A percentile compares a stretch with the other conserved stretches of the same genome.
Conservation (phyloP, 495 filamentous ascomycete species). For the Tetracladium marchalianum region DNA sequence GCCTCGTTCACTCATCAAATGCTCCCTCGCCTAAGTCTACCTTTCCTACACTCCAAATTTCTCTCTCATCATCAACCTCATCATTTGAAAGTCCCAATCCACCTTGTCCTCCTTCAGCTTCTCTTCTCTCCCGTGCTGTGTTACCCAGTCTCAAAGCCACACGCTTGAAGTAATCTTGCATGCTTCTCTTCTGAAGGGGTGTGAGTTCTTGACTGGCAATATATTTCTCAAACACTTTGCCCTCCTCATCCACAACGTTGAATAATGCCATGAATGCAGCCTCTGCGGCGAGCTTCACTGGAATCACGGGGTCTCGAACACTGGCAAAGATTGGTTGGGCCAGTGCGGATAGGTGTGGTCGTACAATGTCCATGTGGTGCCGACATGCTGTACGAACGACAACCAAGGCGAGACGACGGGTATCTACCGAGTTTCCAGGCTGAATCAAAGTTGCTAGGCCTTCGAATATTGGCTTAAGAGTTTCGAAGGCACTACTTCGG, state of each 20-base stretch:
- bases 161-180: constrained; percentile 96
- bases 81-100: constrained; percentile 78
- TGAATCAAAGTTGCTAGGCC: constrained; percentile 62
- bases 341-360: constrained; percentile 68
- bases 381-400: constrained; percentile 78
- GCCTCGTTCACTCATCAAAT: constrained; percentile 15
- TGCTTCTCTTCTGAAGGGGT: constrained; percentile 69
- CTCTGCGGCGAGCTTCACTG: constrained; percentile 90
- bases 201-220: constrained; percentile 55
- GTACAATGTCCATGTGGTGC: constrained; percentile 60
- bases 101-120: constrained; percentile 82
- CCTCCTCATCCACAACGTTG: constrained; percentile 76
- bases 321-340: constrained; percentile 79
- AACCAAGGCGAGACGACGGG: constrained; percentile 79
- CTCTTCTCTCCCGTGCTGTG: constrained; percentile 77
- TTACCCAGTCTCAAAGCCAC: constrained; percentile 70
- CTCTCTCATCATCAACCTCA: constrained; percentile 86
- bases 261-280: constrained; percentile 94
- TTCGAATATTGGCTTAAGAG: constrained; percentile 68
- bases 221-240: constrained; percentile 85
- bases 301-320: constrained; percentile 89
- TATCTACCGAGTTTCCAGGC: constrained; percentile 68
- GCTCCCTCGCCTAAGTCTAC: constrained; percentile 61
- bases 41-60: constrained; percentile 91
- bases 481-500: constrained; percentile 50